Base-by-base conservation (phyloP, 2,329 filamentous ascomycete genomes). In the Colletotrichum gigasporum region DNA sequence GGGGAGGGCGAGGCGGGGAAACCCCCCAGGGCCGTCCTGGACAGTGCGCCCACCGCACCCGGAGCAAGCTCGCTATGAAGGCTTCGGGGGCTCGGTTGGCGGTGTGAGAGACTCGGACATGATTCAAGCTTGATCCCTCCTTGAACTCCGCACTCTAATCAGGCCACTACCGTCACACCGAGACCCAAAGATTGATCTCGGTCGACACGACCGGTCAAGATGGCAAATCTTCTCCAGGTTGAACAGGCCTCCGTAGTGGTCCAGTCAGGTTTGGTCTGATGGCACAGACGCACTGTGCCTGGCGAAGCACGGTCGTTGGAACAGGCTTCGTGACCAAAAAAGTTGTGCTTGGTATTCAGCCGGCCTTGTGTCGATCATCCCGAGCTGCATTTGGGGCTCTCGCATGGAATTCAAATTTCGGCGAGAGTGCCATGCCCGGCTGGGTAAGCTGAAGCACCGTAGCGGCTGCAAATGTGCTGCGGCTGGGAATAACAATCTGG, bases 311-410 rank as follows among this genome's bases (percentile, higher is more conserved):
- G 28, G 53, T 57, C 26, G 35, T 58, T 26, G 22, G 59, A 42
- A 30, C 20, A 51, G 44, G 18, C 59, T 63, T 63, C 26, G n/a
- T 16, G 37, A 37, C 56, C 22, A 20, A n/a, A n/a, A n/a, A n/a
- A 16, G 35, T 32, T 57, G 32, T 30, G n/a, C 18, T 56, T 51
- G 18, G 22, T 32, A 12, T 30, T 30, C 39, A 20, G 28, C 35
- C n/a, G 52, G 59, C 24, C 28, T 51, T 58, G 59, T 14, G 37
- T 45, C 45, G 60, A 63, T 59, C 37, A 39, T 63, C 30, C 32
- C 47, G 26, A 63, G 39, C 18, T 53, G 61, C 47, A 45, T 47
- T 39, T 24, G 32, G 47, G 55, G 30, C 32, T 26, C 32, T 42
- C 18, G 32, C 32, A 63, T 63, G 47, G 39, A 35, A 18, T 24